Base-by-base conservation (phyloP, 371 early-diverging fungal species). In the Nematocida ausubeli region DNA sequence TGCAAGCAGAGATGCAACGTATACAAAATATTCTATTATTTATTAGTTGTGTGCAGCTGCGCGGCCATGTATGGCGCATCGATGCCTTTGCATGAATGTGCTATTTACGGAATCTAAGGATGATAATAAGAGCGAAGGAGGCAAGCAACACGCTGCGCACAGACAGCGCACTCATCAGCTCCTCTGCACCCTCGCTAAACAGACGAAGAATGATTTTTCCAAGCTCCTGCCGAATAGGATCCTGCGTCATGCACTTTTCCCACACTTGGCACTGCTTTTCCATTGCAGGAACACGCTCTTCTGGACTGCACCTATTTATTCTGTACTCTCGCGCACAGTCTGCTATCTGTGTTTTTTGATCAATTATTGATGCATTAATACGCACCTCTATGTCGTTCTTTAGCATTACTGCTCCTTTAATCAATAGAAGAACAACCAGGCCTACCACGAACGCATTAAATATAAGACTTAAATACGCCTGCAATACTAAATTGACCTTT, bases 171-270 rank as follows among this genome's bases (percentile, higher is more conserved):
- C 64, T 44, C 16, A 86, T 64, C 73, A 86, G 83, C 35, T 81
- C 83, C 58, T 84, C 84, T 24, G 80, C 37, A 12, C 79, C 69
- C 30, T 84, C 84, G 34, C 85, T 83, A 16, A 81, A 30, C n/a
- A 84, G 69, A 40, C 82, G 81, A 24, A 82, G 69, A 22, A 86
- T 50, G 19, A 86, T 81, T 44, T 68, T 83, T 19, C 82, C 82
- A 32, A 85, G 62, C 50, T 84, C 83, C 22, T 83, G 57, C 44
- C 69, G 56, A 24, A 68, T 12, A 32, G 81, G 67, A 14, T 82
- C 80, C 63, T 88, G 86, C 26, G 88, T 84, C 89, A 92, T 92
- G 82, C 92, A 91, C 30, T 84, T 70, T 58, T 90, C 91, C 93
- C 93, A 93, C 22, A 84, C 86, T 22, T 81, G 83, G 80, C 94